A percentile compares a stretch with the other conserved stretches of the same genome.
These are phyloP conservation scores for Endocladia muricata DNA, from an alignment of 31 red algal species.

Conservation along the genomic window DNA sequence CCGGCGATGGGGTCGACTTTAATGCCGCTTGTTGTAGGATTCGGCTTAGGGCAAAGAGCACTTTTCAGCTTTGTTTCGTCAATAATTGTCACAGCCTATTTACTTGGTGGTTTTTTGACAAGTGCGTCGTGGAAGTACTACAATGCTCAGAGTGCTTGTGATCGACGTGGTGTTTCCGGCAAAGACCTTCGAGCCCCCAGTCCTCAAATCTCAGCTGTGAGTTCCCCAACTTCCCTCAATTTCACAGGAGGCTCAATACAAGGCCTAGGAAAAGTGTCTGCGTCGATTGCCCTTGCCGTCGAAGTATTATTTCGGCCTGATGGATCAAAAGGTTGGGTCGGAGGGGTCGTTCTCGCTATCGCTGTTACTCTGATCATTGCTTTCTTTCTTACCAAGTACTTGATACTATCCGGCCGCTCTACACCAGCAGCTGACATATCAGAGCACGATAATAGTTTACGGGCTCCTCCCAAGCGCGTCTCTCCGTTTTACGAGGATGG, in stretches of 20 bases:
- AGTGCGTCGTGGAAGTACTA: slow-evolving; percentile 47
- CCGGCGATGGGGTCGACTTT: slow-evolving; percentile 49
- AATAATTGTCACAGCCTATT: slow-evolving; percentile 43
- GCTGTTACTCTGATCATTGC: not conserved
- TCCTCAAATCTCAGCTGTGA: no score
- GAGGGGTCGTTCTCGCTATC: slow-evolving; percentile 20
- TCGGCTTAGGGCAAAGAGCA: slow-evolving; percentile 66
- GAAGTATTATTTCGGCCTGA: slow-evolving; percentile 31
- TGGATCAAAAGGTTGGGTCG: slow-evolving; percentile 14
- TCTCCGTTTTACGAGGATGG: slow-evolving; percentile 30
- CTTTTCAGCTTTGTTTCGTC: slow-evolving; percentile 38
- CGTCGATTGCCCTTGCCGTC: slow-evolving; percentile 31
- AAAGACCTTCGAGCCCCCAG: no score
- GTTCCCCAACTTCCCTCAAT: no score
- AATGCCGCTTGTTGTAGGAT: slow-evolving; percentile 65
- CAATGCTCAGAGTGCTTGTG: no score
- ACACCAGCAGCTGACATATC: not conserved
- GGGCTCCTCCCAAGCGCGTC: not conserved
- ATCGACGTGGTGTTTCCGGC: no score
- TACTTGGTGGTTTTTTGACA: slow-evolving; percentile 50
- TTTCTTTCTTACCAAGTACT: not conserved
- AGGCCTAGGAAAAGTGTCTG: slow-evolving; percentile 61
- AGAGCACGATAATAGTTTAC: not conserved
- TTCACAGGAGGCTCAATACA: no score
- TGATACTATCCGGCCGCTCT: not conserved